Percentiles rank a stretch among this genome's conserved stretches.
Conservation (phyloP, 768 basidiomycete genomes). For the Cystobasidium onofrii region DNA sequence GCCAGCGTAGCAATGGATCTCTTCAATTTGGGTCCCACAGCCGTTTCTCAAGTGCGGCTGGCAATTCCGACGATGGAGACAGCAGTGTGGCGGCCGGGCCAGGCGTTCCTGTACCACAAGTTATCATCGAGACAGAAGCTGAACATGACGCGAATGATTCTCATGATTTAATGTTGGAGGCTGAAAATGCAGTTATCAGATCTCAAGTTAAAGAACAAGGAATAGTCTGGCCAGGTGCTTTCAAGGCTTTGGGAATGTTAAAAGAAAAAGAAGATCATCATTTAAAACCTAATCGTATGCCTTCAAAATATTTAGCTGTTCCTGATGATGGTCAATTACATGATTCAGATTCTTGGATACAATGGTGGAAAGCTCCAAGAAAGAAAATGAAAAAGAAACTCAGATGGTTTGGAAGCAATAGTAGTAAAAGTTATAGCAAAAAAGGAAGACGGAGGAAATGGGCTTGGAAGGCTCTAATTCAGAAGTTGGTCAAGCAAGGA, state of each 20-base stretch:
- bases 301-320: conserved; percentile 11
- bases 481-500: conserved; percentile 13
- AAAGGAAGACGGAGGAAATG: not conserved
- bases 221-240: conserved; percentile 26
- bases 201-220: conserved; percentile 21
- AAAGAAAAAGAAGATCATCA: conserved; percentile 30
- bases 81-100: not conserved
- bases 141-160: conserved; percentile 19
- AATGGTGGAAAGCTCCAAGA: conserved; percentile 4
- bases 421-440: not conserved
- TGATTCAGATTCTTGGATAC: conserved; percentile 22
- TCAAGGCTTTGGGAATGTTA: conserved; percentile 17
- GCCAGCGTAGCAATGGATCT: not conserved
- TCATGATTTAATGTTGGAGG: conserved; percentile 22
- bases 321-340: conserved; percentile 14
- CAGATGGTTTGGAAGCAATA: not conserved
- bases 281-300: conserved; percentile 1
- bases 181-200: conserved; percentile 28
- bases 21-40: not conserved
- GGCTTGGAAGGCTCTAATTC: not conserved
- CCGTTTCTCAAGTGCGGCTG: not conserved
- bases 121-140: conserved; percentile 26
- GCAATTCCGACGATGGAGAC: not conserved
- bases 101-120: not conserved
- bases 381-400: not conserved